phyloP scores from a whole-genome alignment of 306 rosid genomes.

The Lagenaria siceraria region DNA sequence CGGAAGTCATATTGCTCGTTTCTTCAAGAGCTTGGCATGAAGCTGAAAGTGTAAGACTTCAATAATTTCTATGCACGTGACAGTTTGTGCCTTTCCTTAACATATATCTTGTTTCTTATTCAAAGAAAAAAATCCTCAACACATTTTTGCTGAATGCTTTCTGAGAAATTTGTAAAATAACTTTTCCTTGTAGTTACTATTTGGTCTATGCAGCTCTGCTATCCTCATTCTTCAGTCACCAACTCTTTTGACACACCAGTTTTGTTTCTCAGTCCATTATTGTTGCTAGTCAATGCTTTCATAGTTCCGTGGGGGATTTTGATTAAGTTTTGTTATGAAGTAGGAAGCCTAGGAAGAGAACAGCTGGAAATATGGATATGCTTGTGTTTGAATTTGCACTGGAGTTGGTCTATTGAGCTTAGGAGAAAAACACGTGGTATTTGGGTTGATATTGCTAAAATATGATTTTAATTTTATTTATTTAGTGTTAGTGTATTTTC shows the following conservation, averaged over 20 bases:
- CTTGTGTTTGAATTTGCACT: not conserved
- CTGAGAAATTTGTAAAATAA: not conserved
- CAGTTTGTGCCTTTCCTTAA: not conserved
- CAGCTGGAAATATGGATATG: not conserved
- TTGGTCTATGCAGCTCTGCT: not conserved
- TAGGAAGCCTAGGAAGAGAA: not conserved
- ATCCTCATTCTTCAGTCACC: not conserved
- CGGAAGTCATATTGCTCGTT: constrained; percentile 35
- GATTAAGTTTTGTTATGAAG: not conserved
- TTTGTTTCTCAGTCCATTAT: not conserved
- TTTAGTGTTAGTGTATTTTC: not conserved
- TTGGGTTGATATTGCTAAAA: not conserved
- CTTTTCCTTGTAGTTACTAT: not conserved
- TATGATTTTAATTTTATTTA: not conserved
- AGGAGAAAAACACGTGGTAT: not conserved
- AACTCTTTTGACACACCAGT: not conserved
- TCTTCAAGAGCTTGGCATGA: constrained; percentile 33
- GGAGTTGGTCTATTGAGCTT: not conserved
- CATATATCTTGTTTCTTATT: not conserved
- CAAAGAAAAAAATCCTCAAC: not conserved
- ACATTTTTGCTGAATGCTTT: not conserved
- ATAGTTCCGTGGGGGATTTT: not conserved
- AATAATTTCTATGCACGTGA: not conserved
- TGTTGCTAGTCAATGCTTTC: not conserved
- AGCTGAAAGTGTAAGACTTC: constrained; percentile 33